Conservation (phyloP, 2,329 filamentous ascomycete genomes). For the Ceratocystiopsis minuta region DNA sequence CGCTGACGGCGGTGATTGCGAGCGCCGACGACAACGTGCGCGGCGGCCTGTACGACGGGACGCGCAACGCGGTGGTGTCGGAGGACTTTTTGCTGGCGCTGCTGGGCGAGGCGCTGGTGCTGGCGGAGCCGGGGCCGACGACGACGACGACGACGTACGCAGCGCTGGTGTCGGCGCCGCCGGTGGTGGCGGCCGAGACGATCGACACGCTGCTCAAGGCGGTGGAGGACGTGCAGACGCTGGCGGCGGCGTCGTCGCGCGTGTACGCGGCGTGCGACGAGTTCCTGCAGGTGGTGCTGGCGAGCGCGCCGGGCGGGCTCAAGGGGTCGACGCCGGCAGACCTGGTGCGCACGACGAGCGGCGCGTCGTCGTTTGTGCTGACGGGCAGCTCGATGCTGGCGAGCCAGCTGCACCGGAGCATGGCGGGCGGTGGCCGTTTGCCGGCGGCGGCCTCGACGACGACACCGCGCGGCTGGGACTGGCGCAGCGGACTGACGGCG, state of each 20-base stretch:
- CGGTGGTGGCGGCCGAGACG: conserved; percentile 43
- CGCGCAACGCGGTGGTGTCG: conserved; percentile 65
- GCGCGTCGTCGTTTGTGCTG: conserved; percentile 43
- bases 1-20: conserved; percentile 65
- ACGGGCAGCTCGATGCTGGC: conserved; percentile 57
- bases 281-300: conserved; percentile 57
- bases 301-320: conserved; percentile 40
- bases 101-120: conserved; percentile 66
- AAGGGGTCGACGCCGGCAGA: conserved; percentile 46
- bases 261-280: conserved; percentile 61
- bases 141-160: not conserved
- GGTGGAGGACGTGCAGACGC: conserved; percentile 62
- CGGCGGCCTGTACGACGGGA: conserved; percentile 71
- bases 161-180: conserved; percentile 11
- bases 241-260: conserved; percentile 41
- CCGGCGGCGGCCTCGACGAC: conserved; percentile 21
- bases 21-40: conserved; percentile 82
- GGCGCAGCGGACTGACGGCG: conserved; percentile 33
- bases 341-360: conserved; percentile 37
- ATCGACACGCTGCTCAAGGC: conserved; percentile 60
- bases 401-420: conserved; percentile 41
- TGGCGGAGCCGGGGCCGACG: conserved; percentile 33
- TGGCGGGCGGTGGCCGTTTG: conserved; percentile 29
- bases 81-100: conserved; percentile 74
- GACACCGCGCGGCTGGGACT: conserved; percentile 34